Base-by-base conservation (phyloP, 1,284 basidiomycete genomes). In the Apiotrichum siamense region DNA sequence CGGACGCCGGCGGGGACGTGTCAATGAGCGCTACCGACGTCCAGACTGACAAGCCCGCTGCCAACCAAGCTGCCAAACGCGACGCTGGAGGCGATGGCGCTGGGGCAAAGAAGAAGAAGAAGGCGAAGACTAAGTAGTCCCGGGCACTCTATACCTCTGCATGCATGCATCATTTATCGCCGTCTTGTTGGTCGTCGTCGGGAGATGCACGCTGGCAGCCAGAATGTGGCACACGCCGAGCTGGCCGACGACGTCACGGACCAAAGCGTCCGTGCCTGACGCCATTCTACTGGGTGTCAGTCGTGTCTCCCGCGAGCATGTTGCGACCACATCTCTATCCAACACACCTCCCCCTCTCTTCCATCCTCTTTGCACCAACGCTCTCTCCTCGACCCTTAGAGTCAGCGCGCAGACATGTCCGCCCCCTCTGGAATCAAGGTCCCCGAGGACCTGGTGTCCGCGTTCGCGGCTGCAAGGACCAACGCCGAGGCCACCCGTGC, bases 381-480 rank as follows among this genome's bases (percentile, higher is more conserved):
- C 20, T 37, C 41, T 15, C 18, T 49, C 47, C 25, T 25, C 31
- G 5, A 44, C 18, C 18, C 32, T 35, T 29, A n/a, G 21, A 26
- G 17, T 18, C 23, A 21, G 15, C 27, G 25, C 17, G n/a, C 21
- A 25, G 26, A 43, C 51, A 33, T 75, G 73, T 75, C 73, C 42
- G 70, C 70, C 33, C 68, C 65, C 13, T 75, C 73, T 21, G 73
- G 73, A 31, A 68, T 75, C 64, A 65, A 67, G 44, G 70, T 75
- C 9, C 65, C 73, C 7, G 52, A 59, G 18, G 49, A 61, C 17
- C 55, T 75, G 27, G 53, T 64, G 15, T 46, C 62, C 15, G 65
- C 71, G 3, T 75, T 72, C 56, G 53, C 65, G 6, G 44, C 50
- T 3, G 72, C 70, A 1, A 52, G 57, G 43, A 44, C 47, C 48